phyloP scores from a whole-genome alignment of 305 asterid genomes.

The Ajuga reptans region DNA sequence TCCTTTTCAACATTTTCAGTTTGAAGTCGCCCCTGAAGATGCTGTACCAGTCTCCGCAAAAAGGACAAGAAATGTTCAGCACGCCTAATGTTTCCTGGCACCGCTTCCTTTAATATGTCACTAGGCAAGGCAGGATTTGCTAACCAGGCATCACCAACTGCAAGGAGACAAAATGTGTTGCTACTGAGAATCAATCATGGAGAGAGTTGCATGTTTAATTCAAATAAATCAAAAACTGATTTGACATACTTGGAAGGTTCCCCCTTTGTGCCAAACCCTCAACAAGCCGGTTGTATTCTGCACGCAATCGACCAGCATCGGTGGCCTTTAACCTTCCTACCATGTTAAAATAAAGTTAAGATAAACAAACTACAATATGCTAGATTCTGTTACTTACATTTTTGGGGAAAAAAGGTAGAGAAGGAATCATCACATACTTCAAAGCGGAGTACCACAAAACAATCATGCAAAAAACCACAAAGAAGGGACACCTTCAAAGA shows the following conservation, averaged over 20 bases:
- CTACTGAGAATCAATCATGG: not conserved
- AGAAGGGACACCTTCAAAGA: not conserved
- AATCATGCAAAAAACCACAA: constrained; percentile 4
- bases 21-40: constrained; percentile 61
- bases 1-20: constrained; percentile 96
- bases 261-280: constrained; percentile 93
- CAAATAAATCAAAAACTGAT: constrained; percentile 8
- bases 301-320: constrained; percentile 96
- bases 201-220: constrained; percentile 15
- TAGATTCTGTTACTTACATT: not conserved
- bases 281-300: constrained; percentile 91
- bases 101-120: constrained; percentile 91
- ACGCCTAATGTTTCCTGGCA: constrained; percentile 93
- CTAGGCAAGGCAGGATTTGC: constrained; percentile 87
- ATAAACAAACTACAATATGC: constrained; percentile 23
- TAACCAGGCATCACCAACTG: constrained; percentile 73
- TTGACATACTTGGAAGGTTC: constrained; percentile 67
- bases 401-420: not conserved
- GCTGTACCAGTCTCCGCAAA: constrained; percentile 82
- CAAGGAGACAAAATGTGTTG: constrained; percentile 24
- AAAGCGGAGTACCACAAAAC: not conserved
- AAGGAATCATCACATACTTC: not conserved
- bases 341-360: constrained; percentile 46
- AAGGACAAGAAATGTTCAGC: constrained; percentile 96
- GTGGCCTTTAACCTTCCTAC: constrained; percentile 99